Evolutionary conservation across 2,329 filamentous ascomycete genomes (phyloP), one percentile per base, ranked within the genome.

Genomic region (Sporothrix globosa): DNA sequence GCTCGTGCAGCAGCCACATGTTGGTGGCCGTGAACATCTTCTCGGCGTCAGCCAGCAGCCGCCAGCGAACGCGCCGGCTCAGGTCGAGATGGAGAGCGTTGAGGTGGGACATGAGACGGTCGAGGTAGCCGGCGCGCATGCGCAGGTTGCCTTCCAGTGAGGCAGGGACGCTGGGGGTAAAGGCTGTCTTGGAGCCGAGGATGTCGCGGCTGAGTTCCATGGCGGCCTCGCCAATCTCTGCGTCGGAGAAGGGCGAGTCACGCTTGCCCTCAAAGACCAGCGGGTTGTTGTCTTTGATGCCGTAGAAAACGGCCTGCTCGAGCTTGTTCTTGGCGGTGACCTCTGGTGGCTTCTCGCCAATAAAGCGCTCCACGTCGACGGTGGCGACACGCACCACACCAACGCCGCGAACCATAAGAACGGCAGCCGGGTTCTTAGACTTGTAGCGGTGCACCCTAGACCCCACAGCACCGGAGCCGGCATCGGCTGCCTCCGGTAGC

Each of bases 251-350:
- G 4, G 86, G 84, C 61, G 90, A 82, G 69, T 89, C 88, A 52
- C 87, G 84, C 73, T 88, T 87, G 56, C 89, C 86, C 56, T 90
- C 87, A 75, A 99, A 93, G 73, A 93, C 89, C n/a, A 99, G 81
- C n/a, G 95, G 91, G 75, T 93, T 98, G 76, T 92, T 89, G 73
- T 90, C 86, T 77, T 92, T 89, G 63, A 88, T 88, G 1, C 94
- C 94, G 77, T 93, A 98, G 80, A 97, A 98, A 0, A 98, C 91
- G 2, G 94, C 94, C 81, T 99, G 94, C 77, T 97, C 93, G 53
- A 99, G 85, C 80, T 96, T 97, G 80, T 89, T 92, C 80, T 93
- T 96, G 7, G 92, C 91, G 0, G 92, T 94, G 19, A 97, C 87
- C 74, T 83, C 81, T 1, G 87, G 88, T 4, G 87, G 83, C 68